Conservation (phyloP, 257 asterid genomes). For the Ballota nigra region DNA sequence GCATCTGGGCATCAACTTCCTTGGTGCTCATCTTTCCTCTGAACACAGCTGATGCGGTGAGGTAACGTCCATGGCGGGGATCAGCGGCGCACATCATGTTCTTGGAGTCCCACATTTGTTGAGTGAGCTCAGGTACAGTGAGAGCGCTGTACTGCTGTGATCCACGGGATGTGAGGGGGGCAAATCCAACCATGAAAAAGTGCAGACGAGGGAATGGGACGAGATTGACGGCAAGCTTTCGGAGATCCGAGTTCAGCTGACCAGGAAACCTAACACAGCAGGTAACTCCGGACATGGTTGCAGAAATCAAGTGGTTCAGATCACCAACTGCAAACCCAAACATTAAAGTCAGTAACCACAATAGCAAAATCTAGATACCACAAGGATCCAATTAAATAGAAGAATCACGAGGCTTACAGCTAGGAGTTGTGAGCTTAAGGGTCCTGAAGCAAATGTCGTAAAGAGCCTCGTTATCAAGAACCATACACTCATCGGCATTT, state of each 20-base stretch:
- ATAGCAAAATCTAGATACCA: neutral
- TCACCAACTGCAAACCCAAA: constrained; percentile 31
- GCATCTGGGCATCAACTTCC: constrained; percentile 28
- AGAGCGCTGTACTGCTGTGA: constrained; percentile 31
- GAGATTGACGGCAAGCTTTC: constrained; percentile 34
- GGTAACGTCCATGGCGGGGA: constrained; percentile 26
- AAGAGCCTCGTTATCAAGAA: constrained; percentile 26
- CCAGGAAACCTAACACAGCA: constrained; percentile 34
- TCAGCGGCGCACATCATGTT: constrained; percentile 34
- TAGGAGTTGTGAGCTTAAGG: constrained; percentile 32
- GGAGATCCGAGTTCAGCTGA: constrained; percentile 34
- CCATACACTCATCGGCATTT: constrained; percentile 39
- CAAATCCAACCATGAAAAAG: constrained; percentile 33
- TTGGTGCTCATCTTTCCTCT: constrained; percentile 33
- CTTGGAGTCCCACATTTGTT: constrained; percentile 38
- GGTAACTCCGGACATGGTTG: constrained; percentile 40
- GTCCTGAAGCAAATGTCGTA: constrained; percentile 29
- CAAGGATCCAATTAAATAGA: neutral
- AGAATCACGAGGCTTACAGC: constrained; percentile 19
- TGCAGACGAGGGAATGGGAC: constrained; percentile 36
- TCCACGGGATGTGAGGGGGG: constrained; percentile 31
- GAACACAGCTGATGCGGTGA: constrained; percentile 31
- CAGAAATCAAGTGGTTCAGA: constrained; percentile 36
- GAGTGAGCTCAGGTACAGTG: constrained; percentile 31
- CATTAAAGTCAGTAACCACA: neutral